phyloP scores from a whole-genome alignment of 176 grass and related monocot genomes.

The maize (Zea mays) region DNA sequence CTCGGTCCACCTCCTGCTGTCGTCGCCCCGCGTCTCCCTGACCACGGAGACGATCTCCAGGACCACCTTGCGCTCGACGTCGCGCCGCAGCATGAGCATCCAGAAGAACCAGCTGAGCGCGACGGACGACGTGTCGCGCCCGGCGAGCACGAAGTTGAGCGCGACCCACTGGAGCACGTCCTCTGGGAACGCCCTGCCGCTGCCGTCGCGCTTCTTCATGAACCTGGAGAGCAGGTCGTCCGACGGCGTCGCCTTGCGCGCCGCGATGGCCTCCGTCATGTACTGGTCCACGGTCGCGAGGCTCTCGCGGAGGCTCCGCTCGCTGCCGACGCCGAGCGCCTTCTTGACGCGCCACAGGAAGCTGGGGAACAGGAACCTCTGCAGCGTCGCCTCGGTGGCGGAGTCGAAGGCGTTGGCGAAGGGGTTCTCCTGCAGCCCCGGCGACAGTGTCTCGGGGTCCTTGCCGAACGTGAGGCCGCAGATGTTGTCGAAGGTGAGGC shows the following conservation, averaged over 20 bases:
- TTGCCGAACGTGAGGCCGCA: slow-evolving; percentile 96
- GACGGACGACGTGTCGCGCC: slow-evolving; percentile 91
- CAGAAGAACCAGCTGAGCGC: slow-evolving; percentile 99
- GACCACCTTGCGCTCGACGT: slow-evolving; percentile 74
- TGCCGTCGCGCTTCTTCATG: slow-evolving; percentile 79
- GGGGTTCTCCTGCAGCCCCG: slow-evolving; percentile 60
- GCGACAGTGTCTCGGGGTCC: slow-evolving; percentile 80
- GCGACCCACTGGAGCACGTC: slow-evolving; percentile 93
- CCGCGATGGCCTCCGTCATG: slow-evolving; percentile 73
- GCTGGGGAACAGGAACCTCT: slow-evolving; percentile 77
- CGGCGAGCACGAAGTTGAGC: slow-evolving; percentile 91
- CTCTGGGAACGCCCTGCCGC: slow-evolving; percentile 65
- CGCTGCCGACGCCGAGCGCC: slow-evolving; percentile 72
- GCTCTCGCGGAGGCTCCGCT: slow-evolving; percentile 68
- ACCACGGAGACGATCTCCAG: slow-evolving; percentile 71
- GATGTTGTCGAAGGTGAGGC: slow-evolving; percentile 97
- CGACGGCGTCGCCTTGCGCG: slow-evolving; percentile 68
- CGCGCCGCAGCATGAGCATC: slow-evolving; percentile 61
- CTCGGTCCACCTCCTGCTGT: slow-evolving; percentile 53
- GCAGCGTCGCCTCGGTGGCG: slow-evolving; percentile 78
- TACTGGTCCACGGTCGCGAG: slow-evolving; percentile 72
- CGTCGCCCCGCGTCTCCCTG: slow-evolving; percentile 65
- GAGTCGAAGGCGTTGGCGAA: slow-evolving; percentile 85
- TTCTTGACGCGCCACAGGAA: slow-evolving; percentile 92
- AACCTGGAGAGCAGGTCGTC: slow-evolving; percentile 91